Base-by-base conservation (phyloP, 1,284 basidiomycete genomes). In the Xerocomus cyaneibrunnescens region DNA sequence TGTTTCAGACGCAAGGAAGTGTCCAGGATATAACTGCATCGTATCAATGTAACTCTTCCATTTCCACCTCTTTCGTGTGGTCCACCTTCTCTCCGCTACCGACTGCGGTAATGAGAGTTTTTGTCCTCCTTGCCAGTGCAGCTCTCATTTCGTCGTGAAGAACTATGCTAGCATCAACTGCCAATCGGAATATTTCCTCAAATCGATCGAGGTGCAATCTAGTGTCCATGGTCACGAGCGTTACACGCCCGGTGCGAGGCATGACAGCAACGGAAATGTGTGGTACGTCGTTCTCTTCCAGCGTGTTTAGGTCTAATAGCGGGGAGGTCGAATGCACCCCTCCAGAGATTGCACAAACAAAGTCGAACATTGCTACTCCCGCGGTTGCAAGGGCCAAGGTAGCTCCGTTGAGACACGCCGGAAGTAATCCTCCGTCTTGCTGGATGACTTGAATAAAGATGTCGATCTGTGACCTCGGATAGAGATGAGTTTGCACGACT, bases 401-500 rank as follows among this genome's bases (percentile, higher is more conserved):
- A 2, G 94, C 92, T 21, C 89, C 94, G 70, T 99, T 99, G 66
- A 99, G 92, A 57, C 93, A 89, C 5, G 94, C 87, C 49, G 93
- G 90, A n/a, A 99, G 80, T 34, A 98, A 76, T 0, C 91, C 90
- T 28, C 96, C 96, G 65, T 99, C 96, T 66, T 95, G 90, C 62
- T 95, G 89, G 39, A 97, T 75, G 28, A 99, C 87, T 68, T 96
- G 92, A 12, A 99, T 80, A 70, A 89, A 91, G 54, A 99, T 87
- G 71, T 97, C 91, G 68, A 99, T 96, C 68, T 95, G 86, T 27
- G 91, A 91, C 46, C 96, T 87, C 7, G 96, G 96, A 71, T 96
- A 98, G 43, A 98, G 80, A 57, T 83, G 83, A 2, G 89, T 89
- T 67, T 95, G 90, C 35, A 99, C 83, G 47, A 97, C 92, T 37